Evolutionary conservation across 2,329 filamentous ascomycete species (phyloP).

Genomic region (Colletotrichum spaethianum): DNA sequence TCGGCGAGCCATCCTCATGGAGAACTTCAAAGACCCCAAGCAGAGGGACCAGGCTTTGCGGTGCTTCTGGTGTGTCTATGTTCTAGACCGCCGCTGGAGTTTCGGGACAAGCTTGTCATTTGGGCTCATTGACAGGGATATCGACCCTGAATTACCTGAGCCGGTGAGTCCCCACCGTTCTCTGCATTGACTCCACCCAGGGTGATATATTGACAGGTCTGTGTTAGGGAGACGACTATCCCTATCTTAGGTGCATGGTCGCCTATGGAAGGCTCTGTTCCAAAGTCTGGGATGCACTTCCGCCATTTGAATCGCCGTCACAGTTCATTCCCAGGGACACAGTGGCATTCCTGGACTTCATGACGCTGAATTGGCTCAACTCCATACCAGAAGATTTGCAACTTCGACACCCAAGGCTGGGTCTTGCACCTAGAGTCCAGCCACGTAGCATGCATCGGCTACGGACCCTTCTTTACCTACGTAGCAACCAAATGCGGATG

Average conservation of each 20-base stretch:
- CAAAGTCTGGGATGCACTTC: constrained; percentile 62
- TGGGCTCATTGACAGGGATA: constrained; percentile 62
- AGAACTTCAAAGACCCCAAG: constrained; percentile 52
- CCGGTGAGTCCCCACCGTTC: constrained; percentile 48
- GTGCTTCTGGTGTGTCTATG: constrained; percentile 67
- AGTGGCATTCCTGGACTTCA: constrained; percentile 56
- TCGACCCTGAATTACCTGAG: constrained; percentile 63
- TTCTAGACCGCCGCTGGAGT: constrained; percentile 66
- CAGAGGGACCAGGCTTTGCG: constrained; percentile 51
- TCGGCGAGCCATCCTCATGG: constrained; percentile 58
- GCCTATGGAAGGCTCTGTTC: constrained; percentile 61
- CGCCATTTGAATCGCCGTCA: constrained; percentile 50
- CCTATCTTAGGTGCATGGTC: constrained; percentile 63
- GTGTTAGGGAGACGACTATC: constrained; percentile 49
- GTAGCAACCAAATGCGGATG: constrained; percentile 61
- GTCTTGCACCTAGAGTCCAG: constrained; percentile 49
- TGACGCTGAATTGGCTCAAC: constrained; percentile 61
- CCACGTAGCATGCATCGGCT: constrained; percentile 56
- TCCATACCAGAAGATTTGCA: constrained; percentile 59
- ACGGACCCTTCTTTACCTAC: constrained; percentile 58
- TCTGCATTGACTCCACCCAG: neutral
- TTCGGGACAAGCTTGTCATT: constrained; percentile 66
- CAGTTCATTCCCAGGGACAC: constrained; percentile 55
- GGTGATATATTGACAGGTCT: fast-evolving
- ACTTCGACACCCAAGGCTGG: constrained; percentile 54